These are phyloP conservation scores for Xerocomus brunneocitrinus DNA, from an alignment of 768 basidiomycete species.

Conservation along the genomic window DNA sequence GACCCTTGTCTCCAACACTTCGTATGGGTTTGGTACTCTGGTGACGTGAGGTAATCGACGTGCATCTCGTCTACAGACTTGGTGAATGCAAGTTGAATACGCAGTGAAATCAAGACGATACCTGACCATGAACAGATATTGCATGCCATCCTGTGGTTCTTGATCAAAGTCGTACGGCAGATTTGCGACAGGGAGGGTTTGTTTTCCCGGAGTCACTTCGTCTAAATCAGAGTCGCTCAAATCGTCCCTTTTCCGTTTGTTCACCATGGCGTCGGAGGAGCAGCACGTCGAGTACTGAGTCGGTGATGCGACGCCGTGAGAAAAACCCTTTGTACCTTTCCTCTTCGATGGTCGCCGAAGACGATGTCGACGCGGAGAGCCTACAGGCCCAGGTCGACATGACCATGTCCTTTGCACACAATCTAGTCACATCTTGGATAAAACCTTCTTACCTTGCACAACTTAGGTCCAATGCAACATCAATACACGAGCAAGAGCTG, in stretches of 20 bases:
- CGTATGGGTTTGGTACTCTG: slow-evolving; percentile 67
- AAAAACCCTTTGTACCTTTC: slow-evolving; percentile 4
- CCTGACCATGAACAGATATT: slow-evolving; percentile 83
- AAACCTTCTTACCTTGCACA: slow-evolving; percentile 45
- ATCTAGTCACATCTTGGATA: slow-evolving; percentile 75
- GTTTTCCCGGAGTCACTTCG: slow-evolving; percentile 57
- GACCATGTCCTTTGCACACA: slow-evolving; percentile 71
- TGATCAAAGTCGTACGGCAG: slow-evolving; percentile 65
- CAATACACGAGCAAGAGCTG: slow-evolving; percentile 63
- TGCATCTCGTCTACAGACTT: slow-evolving; percentile 60
- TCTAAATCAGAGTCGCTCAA: slow-evolving; percentile 54
- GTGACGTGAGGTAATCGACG: slow-evolving; percentile 59
- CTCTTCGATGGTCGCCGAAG: slow-evolving; percentile 33
- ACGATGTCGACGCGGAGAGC: slow-evolving; percentile 59
- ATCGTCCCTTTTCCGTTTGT: slow-evolving; percentile 56
- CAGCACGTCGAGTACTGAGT: not conserved
- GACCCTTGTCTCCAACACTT: slow-evolving; percentile 32
- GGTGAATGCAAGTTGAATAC: slow-evolving; percentile 6
- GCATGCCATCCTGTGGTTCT: slow-evolving; percentile 65
- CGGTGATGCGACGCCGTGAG: slow-evolving; percentile 11
- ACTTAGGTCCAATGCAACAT: slow-evolving; percentile 39
- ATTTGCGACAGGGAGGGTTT: slow-evolving; percentile 77
- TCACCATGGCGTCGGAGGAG: slow-evolving; percentile 16
- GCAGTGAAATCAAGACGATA: slow-evolving; percentile 26
- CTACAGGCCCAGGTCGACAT: slow-evolving; percentile 82